A percentile compares a stretch with the other conserved stretches of the same genome.
Evolutionary conservation across 1,284 basidiomycete genomes (phyloP).

Genomic region (Malassezia furfur): DNA sequence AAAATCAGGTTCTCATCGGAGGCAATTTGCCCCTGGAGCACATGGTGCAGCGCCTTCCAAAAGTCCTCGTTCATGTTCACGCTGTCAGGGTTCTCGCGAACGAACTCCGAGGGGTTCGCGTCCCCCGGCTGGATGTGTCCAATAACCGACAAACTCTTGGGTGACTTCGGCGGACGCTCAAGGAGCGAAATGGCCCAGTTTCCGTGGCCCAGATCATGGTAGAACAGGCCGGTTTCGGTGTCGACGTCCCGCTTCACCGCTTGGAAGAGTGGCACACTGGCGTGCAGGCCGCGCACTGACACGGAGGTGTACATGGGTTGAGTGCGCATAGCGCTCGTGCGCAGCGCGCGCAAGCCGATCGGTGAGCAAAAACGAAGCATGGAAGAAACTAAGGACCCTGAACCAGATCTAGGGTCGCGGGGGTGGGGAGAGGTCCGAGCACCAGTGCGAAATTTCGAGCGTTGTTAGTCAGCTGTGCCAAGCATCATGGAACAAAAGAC

Average conservation of each 20-base stretch:
- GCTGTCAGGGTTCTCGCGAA: slow-evolving; percentile 27
- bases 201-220: slow-evolving; percentile 22
- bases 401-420: too few species aligned
- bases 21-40: slow-evolving; percentile 29
- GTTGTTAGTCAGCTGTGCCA: neutral
- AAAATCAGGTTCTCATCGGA: slow-evolving; percentile 33
- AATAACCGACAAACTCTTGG: slow-evolving; percentile 16
- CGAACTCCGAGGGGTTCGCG: slow-evolving; percentile 20
- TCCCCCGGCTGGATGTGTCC: slow-evolving; percentile 18
- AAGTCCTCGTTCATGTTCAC: slow-evolving; percentile 30
- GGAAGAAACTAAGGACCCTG: too few species aligned
- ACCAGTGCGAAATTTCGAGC: too few species aligned
- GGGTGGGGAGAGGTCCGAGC: too few species aligned
- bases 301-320: neutral
- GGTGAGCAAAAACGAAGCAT: too few species aligned
- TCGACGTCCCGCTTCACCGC: slow-evolving; percentile 4
- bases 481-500: slow-evolving; percentile 20
- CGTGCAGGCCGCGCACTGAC: neutral
- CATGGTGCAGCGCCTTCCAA: slow-evolving; percentile 31
- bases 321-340: neutral
- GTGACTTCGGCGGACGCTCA: slow-evolving; percentile 11
- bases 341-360: too few species aligned
- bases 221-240: slow-evolving; percentile 28
- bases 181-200: slow-evolving; percentile 31
- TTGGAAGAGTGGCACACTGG: neutral